A percentile compares a stretch with the other conserved stretches of the same genome.
These are phyloP conservation scores for Tolypocladium cylindrosporum DNA, from an alignment of 2,329 filamentous ascomycete species.

Conservation along the genomic window DNA sequence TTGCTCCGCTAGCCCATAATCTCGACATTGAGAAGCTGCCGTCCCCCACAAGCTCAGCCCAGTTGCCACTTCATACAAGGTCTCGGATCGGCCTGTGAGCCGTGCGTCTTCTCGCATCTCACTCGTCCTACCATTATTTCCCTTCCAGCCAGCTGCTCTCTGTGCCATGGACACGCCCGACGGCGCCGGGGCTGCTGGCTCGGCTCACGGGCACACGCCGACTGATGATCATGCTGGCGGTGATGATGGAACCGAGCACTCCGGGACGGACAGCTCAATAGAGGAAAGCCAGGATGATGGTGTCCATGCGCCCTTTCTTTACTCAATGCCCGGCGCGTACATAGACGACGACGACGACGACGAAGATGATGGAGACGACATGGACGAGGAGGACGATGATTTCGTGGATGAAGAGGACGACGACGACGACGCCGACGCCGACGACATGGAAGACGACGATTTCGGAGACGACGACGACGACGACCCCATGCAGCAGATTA, in stretches of 20 bases:
- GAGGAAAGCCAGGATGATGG: neutral
- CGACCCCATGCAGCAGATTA: conserved; percentile 24
- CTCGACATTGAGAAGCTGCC: neutral
- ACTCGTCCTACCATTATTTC: neutral
- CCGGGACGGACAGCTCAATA: neutral
- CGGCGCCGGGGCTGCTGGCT: neutral
- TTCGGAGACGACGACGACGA: conserved; percentile 9
- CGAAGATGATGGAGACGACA: conserved; percentile 12
- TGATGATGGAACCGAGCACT: neutral
- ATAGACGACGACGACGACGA: conserved; percentile 11
- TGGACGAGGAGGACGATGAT: conserved; percentile 5
- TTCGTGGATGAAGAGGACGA: neutral
- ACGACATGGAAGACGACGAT: conserved; percentile 1
- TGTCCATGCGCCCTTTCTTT: neutral
- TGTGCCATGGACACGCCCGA: neutral
- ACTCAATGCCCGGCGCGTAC: conserved; percentile 1
- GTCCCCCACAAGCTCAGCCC: neutral
- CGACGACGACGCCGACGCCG: conserved; percentile 12
- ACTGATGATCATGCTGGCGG: neutral
- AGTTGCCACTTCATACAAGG: neutral
- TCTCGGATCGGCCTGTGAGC: neutral
- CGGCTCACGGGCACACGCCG: neutral
- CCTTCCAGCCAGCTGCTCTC: neutral
- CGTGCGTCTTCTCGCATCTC: neutral
- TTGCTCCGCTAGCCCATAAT: neutral